Percentiles rank a stretch among this genome's conserved stretches.
Evolutionary conservation across 2,329 filamentous ascomycete species (phyloP).

Genomic region (Fusarium nygamai): DNA sequence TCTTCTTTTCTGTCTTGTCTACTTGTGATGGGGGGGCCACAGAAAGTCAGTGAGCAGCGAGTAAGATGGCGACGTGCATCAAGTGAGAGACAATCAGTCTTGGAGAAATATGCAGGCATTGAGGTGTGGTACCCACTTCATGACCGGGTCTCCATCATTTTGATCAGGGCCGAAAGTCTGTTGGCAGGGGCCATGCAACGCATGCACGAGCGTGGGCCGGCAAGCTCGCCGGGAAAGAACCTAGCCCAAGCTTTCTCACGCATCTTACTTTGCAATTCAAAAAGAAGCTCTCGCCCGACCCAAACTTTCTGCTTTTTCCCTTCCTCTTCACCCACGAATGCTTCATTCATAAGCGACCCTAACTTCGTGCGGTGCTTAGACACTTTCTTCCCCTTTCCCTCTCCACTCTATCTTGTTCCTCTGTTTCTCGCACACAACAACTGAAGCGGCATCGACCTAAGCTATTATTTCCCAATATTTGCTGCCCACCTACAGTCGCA

Average conservation of each 20-base stretch:
- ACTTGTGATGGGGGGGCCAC: slow-evolving; percentile 24
- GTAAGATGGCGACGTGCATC: slow-evolving; percentile 14
- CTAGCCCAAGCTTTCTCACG: slow-evolving; percentile 28
- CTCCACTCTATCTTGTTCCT: slow-evolving; percentile 43
- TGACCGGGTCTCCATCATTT: slow-evolving; percentile 35
- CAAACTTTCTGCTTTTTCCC: slow-evolving; percentile 48
- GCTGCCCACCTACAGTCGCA: slow-evolving; percentile 40
- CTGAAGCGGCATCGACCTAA: slow-evolving; percentile 34
- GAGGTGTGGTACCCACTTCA: slow-evolving; percentile 25
- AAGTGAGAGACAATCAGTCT: slow-evolving; percentile 30
- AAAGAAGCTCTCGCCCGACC: slow-evolving; percentile 52
- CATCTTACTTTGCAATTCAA: slow-evolving; percentile 48
- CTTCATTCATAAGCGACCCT: slow-evolving; percentile 56
- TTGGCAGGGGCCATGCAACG: slow-evolving; percentile 38
- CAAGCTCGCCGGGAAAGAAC: slow-evolving; percentile 42
- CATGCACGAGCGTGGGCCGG: slow-evolving; percentile 34
- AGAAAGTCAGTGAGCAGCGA: slow-evolving; percentile 24
- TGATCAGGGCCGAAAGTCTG: slow-evolving; percentile 42
- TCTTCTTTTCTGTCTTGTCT: slow-evolving; percentile 25
- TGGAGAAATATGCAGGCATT: slow-evolving; percentile 35
- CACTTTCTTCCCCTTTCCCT: slow-evolving; percentile 44
- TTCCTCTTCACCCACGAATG: slow-evolving; percentile 62
- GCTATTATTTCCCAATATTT: slow-evolving; percentile 23
- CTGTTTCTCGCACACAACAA: slow-evolving; percentile 33
- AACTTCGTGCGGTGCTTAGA: slow-evolving; percentile 62